Conservation (phyloP, 2,329 filamentous ascomycete genomes). For the Emergomyces pasteurianus region DNA sequence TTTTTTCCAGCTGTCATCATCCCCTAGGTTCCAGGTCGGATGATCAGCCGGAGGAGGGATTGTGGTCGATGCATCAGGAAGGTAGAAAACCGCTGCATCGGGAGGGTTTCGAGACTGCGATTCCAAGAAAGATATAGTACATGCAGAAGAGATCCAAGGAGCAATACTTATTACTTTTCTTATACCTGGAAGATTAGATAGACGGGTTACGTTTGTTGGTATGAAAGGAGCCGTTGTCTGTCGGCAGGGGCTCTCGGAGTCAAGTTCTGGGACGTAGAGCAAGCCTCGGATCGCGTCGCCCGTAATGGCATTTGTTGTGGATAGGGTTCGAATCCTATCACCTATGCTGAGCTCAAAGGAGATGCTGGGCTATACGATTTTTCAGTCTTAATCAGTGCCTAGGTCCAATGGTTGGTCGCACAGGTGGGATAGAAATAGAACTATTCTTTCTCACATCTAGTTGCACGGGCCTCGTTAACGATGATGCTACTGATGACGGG, state of each 20-base stretch:
- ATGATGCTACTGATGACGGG: neutral
- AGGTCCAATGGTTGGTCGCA: neutral
- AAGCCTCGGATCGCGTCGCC: constrained; percentile 61
- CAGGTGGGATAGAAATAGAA: neutral
- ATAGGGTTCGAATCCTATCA: constrained; percentile 62
- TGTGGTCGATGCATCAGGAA: constrained; percentile 35
- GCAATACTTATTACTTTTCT: constrained; percentile 71
- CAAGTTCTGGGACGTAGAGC: constrained; percentile 70
- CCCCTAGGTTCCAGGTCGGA: constrained; percentile 56
- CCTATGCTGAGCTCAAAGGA: constrained; percentile 26
- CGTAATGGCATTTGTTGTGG: constrained; percentile 50
- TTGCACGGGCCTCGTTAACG: neutral
- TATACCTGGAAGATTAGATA: constrained; percentile 54
- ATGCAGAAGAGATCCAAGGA: constrained; percentile 69
- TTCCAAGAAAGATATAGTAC: constrained; percentile 60
- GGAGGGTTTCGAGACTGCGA: constrained; percentile 50
- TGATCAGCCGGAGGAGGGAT: constrained; percentile 56
- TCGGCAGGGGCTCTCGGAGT: constrained; percentile 47
- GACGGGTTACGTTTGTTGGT: constrained; percentile 62
- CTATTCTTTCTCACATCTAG: constrained; percentile 1
- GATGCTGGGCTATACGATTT: neutral
- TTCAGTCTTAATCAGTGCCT: neutral
- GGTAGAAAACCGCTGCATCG: constrained; percentile 47
- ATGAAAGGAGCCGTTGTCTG: constrained; percentile 53
- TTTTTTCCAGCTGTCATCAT: constrained; percentile 58